Evolutionary conservation across 2,329 filamentous ascomycete genomes (phyloP).

Genomic region (Xylaria sp.): DNA sequence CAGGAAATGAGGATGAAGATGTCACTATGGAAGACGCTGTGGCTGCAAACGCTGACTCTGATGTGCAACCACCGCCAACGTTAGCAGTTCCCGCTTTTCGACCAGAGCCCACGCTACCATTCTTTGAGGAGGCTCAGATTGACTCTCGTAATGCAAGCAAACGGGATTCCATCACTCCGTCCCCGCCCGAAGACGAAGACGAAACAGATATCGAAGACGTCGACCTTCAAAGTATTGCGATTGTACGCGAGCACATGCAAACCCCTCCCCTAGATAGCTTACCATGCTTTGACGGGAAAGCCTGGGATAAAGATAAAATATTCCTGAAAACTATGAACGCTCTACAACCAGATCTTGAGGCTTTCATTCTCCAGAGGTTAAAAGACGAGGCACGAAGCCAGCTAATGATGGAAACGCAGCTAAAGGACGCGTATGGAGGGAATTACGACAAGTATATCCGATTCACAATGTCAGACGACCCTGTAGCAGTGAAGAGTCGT

Average conservation of each 20-base stretch:
- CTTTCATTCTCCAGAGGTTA: constrained; percentile 60
- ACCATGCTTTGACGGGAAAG: constrained; percentile 57
- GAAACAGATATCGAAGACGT: constrained; percentile 66
- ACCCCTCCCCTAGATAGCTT: constrained; percentile 67
- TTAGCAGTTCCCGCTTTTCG: constrained; percentile 36
- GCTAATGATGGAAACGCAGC: constrained; percentile 52
- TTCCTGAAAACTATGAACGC: constrained; percentile 57
- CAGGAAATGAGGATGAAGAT: constrained; percentile 47
- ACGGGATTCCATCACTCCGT: constrained; percentile 56
- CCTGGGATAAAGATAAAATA: constrained; percentile 60
- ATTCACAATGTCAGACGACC: constrained; percentile 66
- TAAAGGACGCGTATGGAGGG: constrained; percentile 56
- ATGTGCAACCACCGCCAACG: constrained; percentile 35
- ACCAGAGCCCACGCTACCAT: constrained; percentile 39
- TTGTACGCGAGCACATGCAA: constrained; percentile 61
- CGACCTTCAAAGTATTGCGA: constrained; percentile 60
- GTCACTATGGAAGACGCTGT: constrained; percentile 53
- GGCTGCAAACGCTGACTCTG: constrained; percentile 39
- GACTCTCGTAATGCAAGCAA: constrained; percentile 45
- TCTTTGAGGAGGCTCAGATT: constrained; percentile 46
- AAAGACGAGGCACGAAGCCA: constrained; percentile 54
- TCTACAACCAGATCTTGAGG: constrained; percentile 53
- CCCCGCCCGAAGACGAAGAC: constrained; percentile 62
- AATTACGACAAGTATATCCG: constrained; percentile 64
- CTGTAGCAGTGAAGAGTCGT: constrained; percentile 63